phyloP scores from a whole-genome alignment of 108 stramenopile genomes.

The Schizochytrium sp. region DNA sequence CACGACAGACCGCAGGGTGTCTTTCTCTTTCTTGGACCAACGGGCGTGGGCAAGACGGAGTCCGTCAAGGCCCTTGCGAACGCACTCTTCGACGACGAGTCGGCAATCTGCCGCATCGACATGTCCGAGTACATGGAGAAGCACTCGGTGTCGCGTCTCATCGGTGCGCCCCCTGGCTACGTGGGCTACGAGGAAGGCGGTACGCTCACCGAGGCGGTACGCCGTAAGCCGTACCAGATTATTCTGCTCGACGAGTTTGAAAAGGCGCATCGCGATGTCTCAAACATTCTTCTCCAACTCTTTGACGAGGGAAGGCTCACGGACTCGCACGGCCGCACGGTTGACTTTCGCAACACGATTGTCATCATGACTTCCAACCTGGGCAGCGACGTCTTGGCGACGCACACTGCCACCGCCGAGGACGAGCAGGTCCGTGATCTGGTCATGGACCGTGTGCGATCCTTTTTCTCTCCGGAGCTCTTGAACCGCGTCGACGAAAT shows the following conservation, averaged over 20 bases:
- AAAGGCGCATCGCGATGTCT: slow-evolving; percentile 88
- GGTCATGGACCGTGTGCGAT: slow-evolving; percentile 71
- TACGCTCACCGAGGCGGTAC: slow-evolving; percentile 87
- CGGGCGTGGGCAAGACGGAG: slow-evolving; percentile 85
- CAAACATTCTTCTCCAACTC: slow-evolving; percentile 79
- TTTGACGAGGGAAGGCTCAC: slow-evolving; percentile 93
- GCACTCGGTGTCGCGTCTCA: slow-evolving; percentile 71
- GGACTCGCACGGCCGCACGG: slow-evolving; percentile 82
- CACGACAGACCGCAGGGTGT: slow-evolving; percentile 65
- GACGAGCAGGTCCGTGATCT: slow-evolving; percentile 29
- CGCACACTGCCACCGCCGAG: slow-evolving; percentile 8
- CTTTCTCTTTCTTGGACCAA: slow-evolving; percentile 83
- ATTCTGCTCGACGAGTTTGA: slow-evolving; percentile 92
- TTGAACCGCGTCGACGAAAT: slow-evolving; percentile 91
- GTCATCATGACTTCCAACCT: slow-evolving; percentile 89
- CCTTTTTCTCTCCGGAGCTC: slow-evolving; percentile 88
- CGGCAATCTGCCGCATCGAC: slow-evolving; percentile 87
- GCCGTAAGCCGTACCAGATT: slow-evolving; percentile 80
- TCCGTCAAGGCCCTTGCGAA: slow-evolving; percentile 77
- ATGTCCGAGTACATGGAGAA: slow-evolving; percentile 97
- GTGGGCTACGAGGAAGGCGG: slow-evolving; percentile 95
- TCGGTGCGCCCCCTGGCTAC: slow-evolving; percentile 94
- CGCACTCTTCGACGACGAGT: slow-evolving; percentile 72
- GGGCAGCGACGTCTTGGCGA: slow-evolving; percentile 59
- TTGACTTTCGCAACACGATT: slow-evolving; percentile 90